phyloP scores from a whole-genome alignment of 148 eudicot genomes.

The Heliamphora exappendiculata region DNA sequence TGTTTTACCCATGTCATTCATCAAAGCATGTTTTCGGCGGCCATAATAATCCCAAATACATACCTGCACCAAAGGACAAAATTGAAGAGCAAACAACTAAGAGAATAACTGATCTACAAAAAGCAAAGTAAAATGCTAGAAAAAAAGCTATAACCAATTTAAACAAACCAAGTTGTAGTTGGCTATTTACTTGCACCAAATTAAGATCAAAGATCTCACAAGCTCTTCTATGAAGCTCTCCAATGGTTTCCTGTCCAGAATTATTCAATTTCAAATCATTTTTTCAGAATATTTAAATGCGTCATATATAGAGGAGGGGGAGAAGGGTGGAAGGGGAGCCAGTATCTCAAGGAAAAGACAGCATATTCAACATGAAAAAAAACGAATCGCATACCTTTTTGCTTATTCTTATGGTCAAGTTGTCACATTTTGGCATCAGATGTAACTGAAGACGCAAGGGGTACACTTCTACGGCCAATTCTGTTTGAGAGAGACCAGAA shows the following conservation, averaged over 20 bases:
- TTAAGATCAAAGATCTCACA: constrained; percentile 75
- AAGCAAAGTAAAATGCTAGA: background rate
- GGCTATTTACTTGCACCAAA: constrained; percentile 58
- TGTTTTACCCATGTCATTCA: constrained; percentile 76
- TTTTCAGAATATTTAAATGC: background rate
- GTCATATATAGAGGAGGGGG: background rate
- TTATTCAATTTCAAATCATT: constrained; percentile 7
- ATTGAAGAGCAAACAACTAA: background rate
- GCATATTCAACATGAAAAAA: background rate
- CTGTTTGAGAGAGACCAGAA: constrained; percentile 75
- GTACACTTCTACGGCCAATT: constrained; percentile 84
- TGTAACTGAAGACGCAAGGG: constrained; percentile 82
- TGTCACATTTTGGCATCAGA: constrained; percentile 67
- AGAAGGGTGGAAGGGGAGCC: background rate
- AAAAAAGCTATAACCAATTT: background rate
- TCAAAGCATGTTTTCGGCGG: constrained; percentile 69
- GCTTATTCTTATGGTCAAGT: constrained; percentile 68
- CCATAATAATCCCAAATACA: constrained; percentile 82
- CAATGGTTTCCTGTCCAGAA: constrained; percentile 67
- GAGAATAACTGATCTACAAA: constrained; percentile 1
- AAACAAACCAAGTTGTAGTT: background rate
- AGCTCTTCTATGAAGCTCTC: constrained; percentile 81
- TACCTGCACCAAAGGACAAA: constrained; percentile 36
- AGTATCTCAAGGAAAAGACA: background rate
- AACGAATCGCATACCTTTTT: constrained; percentile 54